Percentiles rank a stretch among this genome's conserved stretches.
Conservation (phyloP, 768 basidiomycete species). For the Agaricus blazei region DNA sequence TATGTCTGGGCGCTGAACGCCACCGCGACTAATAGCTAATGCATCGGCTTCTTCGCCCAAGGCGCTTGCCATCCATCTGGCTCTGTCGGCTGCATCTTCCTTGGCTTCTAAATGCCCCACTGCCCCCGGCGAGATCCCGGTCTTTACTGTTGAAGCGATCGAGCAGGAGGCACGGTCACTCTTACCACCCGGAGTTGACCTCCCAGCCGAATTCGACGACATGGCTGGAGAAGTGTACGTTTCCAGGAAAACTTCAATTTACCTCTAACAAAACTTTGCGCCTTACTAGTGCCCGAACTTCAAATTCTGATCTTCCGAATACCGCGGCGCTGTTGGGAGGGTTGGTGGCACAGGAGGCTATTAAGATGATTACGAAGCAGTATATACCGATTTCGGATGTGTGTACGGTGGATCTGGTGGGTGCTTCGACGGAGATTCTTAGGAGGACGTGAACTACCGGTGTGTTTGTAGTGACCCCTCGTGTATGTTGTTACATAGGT, state of each 20-base stretch:
- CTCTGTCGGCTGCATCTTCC: constrained; percentile 56
- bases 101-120: constrained; percentile 20
- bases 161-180: constrained; percentile 44
- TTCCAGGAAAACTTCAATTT: neutral
- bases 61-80: constrained; percentile 65
- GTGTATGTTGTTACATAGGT: no score
- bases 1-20: neutral
- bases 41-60: constrained; percentile 40
- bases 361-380: constrained; percentile 95
- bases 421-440: constrained; percentile 67
- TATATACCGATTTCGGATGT: constrained; percentile 88
- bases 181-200: constrained; percentile 41
- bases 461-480: neutral
- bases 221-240: constrained; percentile 79
- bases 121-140: constrained; percentile 17
- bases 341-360: constrained; percentile 90
- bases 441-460: constrained; percentile 10
- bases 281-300: constrained; percentile 61
- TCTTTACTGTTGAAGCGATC: constrained; percentile 47
- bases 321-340: constrained; percentile 93
- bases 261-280: constrained; percentile 13
- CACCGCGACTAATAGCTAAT: constrained; percentile 26
- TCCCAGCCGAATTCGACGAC: constrained; percentile 52
- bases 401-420: constrained; percentile 80
- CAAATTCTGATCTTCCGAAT: constrained; percentile 84